These are phyloP conservation scores for Gossypium mustelinum DNA, from an alignment of 345 rosid species.

Conservation along the genomic window DNA sequence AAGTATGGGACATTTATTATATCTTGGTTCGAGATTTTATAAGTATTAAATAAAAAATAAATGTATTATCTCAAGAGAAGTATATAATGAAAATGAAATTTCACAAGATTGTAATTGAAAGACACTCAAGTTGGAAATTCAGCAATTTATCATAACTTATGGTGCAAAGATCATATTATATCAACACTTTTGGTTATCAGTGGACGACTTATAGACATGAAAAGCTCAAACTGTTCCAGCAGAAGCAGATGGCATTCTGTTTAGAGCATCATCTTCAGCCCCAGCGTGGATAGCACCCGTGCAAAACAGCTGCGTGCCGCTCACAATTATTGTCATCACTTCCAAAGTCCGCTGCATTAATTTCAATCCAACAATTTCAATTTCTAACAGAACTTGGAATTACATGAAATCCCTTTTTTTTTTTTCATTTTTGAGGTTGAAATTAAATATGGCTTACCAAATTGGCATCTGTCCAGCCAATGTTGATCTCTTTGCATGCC, in stretches of 20 bases:
- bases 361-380: background rate
- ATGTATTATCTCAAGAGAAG: background rate
- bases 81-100: background rate
- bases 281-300: slow-evolving; percentile 57
- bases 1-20: too few relatives aligned
- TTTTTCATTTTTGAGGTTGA: background rate
- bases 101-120: background rate
- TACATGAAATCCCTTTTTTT: background rate
- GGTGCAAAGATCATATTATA: background rate
- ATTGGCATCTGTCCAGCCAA: slow-evolving; percentile 71
- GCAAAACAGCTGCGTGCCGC: slow-evolving; percentile 63
- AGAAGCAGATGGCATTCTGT: slow-evolving; percentile 6
- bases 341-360: slow-evolving; percentile 70
- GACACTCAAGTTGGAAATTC: background rate
- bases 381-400: background rate
- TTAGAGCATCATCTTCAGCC: slow-evolving; percentile 29
- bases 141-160: background rate
- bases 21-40: too few relatives aligned
- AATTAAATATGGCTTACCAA: slow-evolving; percentile 38
- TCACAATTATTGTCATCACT: slow-evolving; percentile 60
- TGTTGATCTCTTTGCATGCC: slow-evolving; percentile 76
- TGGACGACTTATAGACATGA: background rate
- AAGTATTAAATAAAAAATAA: background rate
- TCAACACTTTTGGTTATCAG: background rate
- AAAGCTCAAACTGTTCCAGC: slow-evolving; percentile 31